Base-by-base conservation (phyloP, 2,329 filamentous ascomycete species). In the Diaporthe vaccinii region DNA sequence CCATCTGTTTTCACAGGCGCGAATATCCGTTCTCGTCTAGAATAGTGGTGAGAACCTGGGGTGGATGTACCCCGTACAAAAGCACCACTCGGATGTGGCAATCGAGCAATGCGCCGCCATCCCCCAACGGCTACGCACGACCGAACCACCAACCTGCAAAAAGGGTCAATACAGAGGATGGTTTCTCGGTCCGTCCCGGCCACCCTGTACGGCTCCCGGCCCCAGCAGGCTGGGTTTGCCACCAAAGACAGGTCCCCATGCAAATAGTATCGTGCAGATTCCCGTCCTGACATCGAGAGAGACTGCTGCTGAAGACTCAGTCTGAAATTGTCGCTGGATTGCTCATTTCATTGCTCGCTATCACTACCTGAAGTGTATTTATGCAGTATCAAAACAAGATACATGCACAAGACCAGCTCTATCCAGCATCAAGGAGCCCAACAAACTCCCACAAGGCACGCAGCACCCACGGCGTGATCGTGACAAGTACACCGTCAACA, bases 111-210 rank as follows among this genome's bases (percentile, higher is more conserved):
- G 20, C 58, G 58, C 34, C n/a, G n/a, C 22, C 58, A 5, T 12
- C 57, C 53, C 58, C 36, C 22, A 44, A 44, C 44, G 12, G 44
- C 34, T 25, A 34, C 44, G 28, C 62, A 68, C 62, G 28, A 49
- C 62, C 44, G 31, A 46, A 34, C 62, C 62, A 49, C 62, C 62
- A 51, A 51, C 62, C 25, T 67, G 62, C 62, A 67, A 22, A 25
- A 25, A 28, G 22, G 22, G 10, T 53, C 49, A 25, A 36, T 25
- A 51, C 44, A 51, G 36, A 51, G 28, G 25, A 68, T 28, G 65
- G 20, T 69, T 39, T 51, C 65, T 69, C 65, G 65, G 65, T 69
- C 65, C 65, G 65, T 69, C n/a, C 65, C 65, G 65, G 28, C 31
- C 46, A 39, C 46, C 31, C 46, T 34, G 61, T 14, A 28, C 4